phyloP scores from a whole-genome alignment of 441 rosid species.

The Aquilaria agallochum region DNA sequence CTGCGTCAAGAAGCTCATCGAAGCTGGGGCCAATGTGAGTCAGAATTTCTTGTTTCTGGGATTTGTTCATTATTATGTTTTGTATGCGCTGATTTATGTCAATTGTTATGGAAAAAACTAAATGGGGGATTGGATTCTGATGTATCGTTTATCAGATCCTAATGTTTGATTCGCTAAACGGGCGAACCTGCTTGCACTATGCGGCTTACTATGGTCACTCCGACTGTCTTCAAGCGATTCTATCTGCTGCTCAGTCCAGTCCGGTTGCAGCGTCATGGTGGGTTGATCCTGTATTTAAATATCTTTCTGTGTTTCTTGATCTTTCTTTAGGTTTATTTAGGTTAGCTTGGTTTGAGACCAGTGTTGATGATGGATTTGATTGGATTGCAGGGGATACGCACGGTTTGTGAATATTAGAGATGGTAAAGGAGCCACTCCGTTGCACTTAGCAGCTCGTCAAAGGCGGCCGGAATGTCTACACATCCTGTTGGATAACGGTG shows the following conservation, averaged over 20 bases:
- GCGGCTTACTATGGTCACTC: constrained; percentile 76
- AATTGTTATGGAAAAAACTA: not conserved
- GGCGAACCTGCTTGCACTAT: constrained; percentile 75
- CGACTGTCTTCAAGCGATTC: constrained; percentile 57
- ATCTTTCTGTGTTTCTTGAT: not conserved
- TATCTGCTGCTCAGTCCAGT: constrained; percentile 62
- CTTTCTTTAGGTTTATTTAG: not conserved
- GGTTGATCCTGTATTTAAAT: not conserved
- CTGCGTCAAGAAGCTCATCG: constrained; percentile 74
- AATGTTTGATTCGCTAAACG: constrained; percentile 64
- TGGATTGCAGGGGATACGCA: constrained; percentile 55
- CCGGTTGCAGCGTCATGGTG: constrained; percentile 65
- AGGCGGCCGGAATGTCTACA: constrained; percentile 55
- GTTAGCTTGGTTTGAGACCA: not conserved
- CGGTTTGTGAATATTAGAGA: constrained; percentile 75
- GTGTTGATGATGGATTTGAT: constrained; percentile 10
- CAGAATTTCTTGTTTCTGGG: not conserved
- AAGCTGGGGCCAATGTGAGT: constrained; percentile 93
- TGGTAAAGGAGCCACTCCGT: constrained; percentile 65
- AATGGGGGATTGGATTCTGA: not conserved
- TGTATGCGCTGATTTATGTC: constrained; percentile 3
- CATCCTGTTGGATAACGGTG: constrained; percentile 61
- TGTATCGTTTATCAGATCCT: constrained; percentile 38
- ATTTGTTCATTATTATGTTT: constrained; percentile 1
- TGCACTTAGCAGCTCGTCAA: constrained; percentile 79